Base-by-base conservation (phyloP, 805 yeast species). In the Suhomyces tanzawaensis region DNA sequence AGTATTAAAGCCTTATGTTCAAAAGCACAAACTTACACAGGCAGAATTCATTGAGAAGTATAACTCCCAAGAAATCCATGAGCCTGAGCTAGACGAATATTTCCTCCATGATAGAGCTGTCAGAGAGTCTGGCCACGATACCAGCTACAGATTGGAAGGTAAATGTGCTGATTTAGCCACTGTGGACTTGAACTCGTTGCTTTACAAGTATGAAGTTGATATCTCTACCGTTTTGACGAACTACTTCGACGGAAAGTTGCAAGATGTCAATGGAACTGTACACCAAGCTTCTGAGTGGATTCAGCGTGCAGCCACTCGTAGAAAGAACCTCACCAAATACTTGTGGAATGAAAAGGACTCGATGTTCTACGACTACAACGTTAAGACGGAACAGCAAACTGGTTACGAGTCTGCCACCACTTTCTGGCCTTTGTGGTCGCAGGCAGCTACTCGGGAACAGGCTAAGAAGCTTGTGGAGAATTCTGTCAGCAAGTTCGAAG, bases 61-160 rank as follows among this genome's bases (percentile, higher is more conserved):
- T 65, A 88, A 90, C 52, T 59, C 66, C 28, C 82, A 83, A 3
- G 60, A 67, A 35, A 71, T 91, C 14, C 42, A 64, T 3, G 96
- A 87, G 53, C 95, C 95, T 1, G 79, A 70, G n/a, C 69, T 91
- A 42, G 98, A 93, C 53, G 89, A 79, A 45, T 91, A 86, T 57
- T 86, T 91, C 57, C 60, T 85, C 34, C 96, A 91, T 55, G 99
- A 91, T 59, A 72, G 97, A 41, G 97, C 95, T 1, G 95, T 91
- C 8, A 77, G 99, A 56, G 99, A 91, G 62, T 82, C 93, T 22
- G 99, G 99, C 1, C 98, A 93, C 58, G 99, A 91, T 57, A 93
- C 98, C 0, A 73, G 91, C 2, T 88, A 90, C 54, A 72, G 99
- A 52, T 69, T 93, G 37, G 96, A 90, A 62, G 95, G 95, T 26